These are phyloP conservation scores for Lablab purpureus DNA, from an alignment of 306 rosid species.

Conservation along the genomic window DNA sequence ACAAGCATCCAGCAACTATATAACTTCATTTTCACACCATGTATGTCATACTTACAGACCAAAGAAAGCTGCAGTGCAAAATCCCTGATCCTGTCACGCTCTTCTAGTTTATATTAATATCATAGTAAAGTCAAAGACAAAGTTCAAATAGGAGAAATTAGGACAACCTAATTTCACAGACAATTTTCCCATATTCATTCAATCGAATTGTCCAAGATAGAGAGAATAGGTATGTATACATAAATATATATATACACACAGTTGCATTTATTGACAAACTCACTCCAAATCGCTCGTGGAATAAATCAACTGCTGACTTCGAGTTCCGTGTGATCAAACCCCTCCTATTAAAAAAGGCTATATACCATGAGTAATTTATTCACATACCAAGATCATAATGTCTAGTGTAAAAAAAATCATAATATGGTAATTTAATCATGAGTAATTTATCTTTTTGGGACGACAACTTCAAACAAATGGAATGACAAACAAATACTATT, in stretches of 20 bases:
- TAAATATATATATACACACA: not conserved
- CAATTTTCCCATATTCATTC: constrained; percentile 14
- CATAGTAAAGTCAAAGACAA: constrained; percentile 6
- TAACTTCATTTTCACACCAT: constrained; percentile 28
- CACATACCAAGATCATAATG: constrained; percentile 1
- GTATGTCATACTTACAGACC: constrained; percentile 1
- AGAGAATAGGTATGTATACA: not conserved
- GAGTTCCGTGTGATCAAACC: constrained; percentile 91
- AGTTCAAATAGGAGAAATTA: not conserved
- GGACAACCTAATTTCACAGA: constrained; percentile 9
- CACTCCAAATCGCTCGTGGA: constrained; percentile 87
- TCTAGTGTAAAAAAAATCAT: not conserved
- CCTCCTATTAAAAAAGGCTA: constrained; percentile 55
- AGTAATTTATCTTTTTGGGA: too few relatives aligned
- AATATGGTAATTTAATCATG: too few relatives aligned
- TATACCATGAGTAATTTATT: constrained; percentile 28
- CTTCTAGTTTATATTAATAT: not conserved
- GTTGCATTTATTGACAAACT: constrained; percentile 44
- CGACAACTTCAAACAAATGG: not conserved
- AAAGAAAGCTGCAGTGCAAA: constrained; percentile 20
- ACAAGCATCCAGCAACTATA: constrained; percentile 6
- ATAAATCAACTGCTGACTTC: constrained; percentile 78
- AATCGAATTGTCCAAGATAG: not conserved
- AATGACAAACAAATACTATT: not conserved
- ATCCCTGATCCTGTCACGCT: constrained; percentile 3